Evolutionary conservation across 2,329 filamentous ascomycete genomes (phyloP), one percentile per base, ranked within the genome.

Genomic region (Chaetomium sp.): DNA sequence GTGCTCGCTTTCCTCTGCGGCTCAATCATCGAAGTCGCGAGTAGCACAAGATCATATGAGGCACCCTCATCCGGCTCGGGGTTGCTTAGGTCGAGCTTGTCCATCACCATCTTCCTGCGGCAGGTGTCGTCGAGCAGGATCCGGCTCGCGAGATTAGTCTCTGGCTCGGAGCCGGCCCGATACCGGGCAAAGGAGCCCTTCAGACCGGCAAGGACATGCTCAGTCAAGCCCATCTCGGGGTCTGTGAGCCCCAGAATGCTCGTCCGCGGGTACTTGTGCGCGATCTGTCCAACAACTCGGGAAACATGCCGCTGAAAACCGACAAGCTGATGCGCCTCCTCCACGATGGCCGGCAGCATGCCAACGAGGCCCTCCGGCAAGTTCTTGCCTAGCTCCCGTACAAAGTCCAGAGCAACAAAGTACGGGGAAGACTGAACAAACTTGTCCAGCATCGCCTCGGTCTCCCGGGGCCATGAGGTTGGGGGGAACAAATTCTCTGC

Each of bases 241-340:
- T 76, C 75, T 0, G 75, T 74, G 1, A 81, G 64, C 0, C 75
- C 74, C 1, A 82, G 71, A 16, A 79, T 74, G 9, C 75, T 72
- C 78, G 80, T 78, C 3, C 70, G 70, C 0, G 78, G 74, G 50
- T 78, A 78, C 12, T 74, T 74, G 69, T 81, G 79, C 0, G 71
- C 65, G 8, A 81, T 75, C 68, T 81, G 79, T 55, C 70, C 68
- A 9, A 75, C 67, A 12, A 79, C 69, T 1, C 74, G 72, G 6
- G 72, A 67, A 4, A 80, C 31, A 27, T 79, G 77, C 1, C 64
- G 61, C 42, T 76, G 74, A 66, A 79, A 77, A 0, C 60, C 63
- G 4, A 70, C 58, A 2, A 77, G 64, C 5, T 74, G 69, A 8
- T 72, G 72, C 1, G 75, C 75, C 47, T 78, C 74, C 3, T 74